Percentiles rank a stretch among this genome's conserved stretches.
Conservation (phyloP, 371 early-diverging fungal genomes). For the Mortierella sp. region DNA sequence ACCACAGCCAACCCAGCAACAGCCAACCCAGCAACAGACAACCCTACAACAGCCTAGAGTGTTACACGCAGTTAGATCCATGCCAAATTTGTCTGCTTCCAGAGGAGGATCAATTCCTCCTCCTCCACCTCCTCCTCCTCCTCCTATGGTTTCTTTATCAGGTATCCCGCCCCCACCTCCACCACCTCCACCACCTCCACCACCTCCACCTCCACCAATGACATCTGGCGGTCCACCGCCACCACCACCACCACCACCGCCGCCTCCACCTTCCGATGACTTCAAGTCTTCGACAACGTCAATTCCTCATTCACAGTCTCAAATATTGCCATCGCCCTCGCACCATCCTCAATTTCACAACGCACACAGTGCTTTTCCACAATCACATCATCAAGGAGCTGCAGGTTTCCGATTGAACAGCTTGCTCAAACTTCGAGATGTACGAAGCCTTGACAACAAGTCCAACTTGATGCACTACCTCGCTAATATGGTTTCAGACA, state of each 20-base stretch:
- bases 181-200: constrained; percentile 26
- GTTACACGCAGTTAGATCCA: constrained; percentile 10
- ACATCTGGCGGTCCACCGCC: background rate
- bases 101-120: constrained; percentile 11
- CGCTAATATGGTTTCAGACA: constrained; percentile 45
- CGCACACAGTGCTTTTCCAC: background rate
- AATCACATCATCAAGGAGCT: constrained; percentile 35
- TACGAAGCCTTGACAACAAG: constrained; percentile 52
- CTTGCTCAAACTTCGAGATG: constrained; percentile 48
- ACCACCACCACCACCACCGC: constrained; percentile 19
- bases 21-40: background rate
- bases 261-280: background rate
- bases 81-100: constrained; percentile 10
- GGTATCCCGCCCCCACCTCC: constrained; percentile 6
- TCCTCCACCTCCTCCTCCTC: constrained; percentile 21
- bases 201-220: constrained; percentile 12
- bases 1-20: background rate
- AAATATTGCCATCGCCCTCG: background rate
- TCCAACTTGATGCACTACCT: constrained; percentile 55
- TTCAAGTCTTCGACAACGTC: background rate
- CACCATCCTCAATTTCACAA: background rate
- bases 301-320: background rate
- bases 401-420: constrained; percentile 54
- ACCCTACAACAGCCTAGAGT: constrained; percentile 2
- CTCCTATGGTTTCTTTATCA: constrained; percentile 1